Conservation (phyloP, 371 early-diverging fungal species). For the Mucor circinelloides region DNA sequence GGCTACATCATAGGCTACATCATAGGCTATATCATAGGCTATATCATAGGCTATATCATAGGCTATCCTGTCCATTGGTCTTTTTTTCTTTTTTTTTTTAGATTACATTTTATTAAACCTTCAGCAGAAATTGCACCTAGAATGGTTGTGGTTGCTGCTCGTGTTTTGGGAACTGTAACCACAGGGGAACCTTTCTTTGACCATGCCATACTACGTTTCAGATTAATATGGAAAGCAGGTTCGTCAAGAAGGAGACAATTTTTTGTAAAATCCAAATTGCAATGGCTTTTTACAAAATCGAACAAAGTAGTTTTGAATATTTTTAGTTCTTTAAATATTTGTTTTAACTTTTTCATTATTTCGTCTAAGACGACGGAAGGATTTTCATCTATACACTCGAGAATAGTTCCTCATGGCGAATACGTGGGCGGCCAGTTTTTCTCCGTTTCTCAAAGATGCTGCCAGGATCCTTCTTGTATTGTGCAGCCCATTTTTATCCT, state of each 20-base stretch:
- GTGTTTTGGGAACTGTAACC: too few relatives aligned
- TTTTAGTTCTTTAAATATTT: slow-evolving; percentile 5
- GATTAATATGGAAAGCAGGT: slow-evolving; percentile 8
- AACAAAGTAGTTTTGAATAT: slow-evolving; percentile 21
- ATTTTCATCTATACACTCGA: slow-evolving; percentile 13
- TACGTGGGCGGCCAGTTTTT: slow-evolving; percentile 13
- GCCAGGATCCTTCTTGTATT: slow-evolving; percentile 18
- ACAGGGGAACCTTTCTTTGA: too few relatives aligned
- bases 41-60: background rate
- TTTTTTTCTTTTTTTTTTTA: background rate
- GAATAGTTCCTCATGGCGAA: slow-evolving; percentile 14
- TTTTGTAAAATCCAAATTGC: too few relatives aligned
- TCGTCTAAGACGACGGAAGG: slow-evolving; percentile 9
- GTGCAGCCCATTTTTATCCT: slow-evolving; percentile 20
- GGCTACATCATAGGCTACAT: background rate
- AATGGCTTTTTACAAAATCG: slow-evolving; percentile 20
- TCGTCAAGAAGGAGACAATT: slow-evolving; percentile 17
- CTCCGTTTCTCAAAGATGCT: slow-evolving; percentile 17
- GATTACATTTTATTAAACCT: too few relatives aligned
- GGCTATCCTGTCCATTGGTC: background rate
- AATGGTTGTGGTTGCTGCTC: too few relatives aligned
- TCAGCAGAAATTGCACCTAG: too few relatives aligned
- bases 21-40: background rate
- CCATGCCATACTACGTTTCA: background rate
- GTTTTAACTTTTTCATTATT: background rate